Base-by-base conservation (phyloP, 257 asterid genomes). In the Gentiana straminea region DNA sequence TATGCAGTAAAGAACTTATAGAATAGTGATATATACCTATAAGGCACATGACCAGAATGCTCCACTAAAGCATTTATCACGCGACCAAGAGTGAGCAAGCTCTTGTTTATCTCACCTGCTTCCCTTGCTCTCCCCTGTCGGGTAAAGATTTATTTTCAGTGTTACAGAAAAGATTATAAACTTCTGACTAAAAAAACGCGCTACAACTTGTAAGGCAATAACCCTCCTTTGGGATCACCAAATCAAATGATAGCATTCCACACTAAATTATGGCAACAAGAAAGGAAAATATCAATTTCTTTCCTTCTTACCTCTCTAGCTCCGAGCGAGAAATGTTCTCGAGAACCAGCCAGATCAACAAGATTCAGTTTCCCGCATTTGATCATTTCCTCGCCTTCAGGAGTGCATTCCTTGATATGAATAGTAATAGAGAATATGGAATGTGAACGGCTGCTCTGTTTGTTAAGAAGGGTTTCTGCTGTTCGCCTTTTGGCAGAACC, bases 381-480 rank as follows among this genome's bases (percentile, higher is more conserved):
- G 69, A 84, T 81, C 94, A 90, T 78, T 68, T 86, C 98, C 65
- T 86, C 94, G 66, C 98, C 96, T 68, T 90, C 95, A 53, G 95
- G 95, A 59, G 95, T 90, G 63, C 81, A 75, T 71, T 90, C 94
- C 80, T 84, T 91, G 66, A 84, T 91, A 79, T 84, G 95, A 64
- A 91, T 91, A 35, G 94, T 87, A 70, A 87, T 82, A 7, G 96
- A 87, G 70, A 87, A 90, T 44, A 90, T 82, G 1, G 96, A 91
- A 70, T 91, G 96, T 61, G 96, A 91, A 52, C 89, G 94, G 62
- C 96, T 91, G 60, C 98, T 86, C 68, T 91, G 96, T 73, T 91
- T 91, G 81, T 87, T 87, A 15, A 91, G 91, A 76, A 91, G 84
- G 49, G 95, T 87, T 73, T 91, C 96, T 4, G 94, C 95, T 51